phyloP scores from a whole-genome alignment of 2,329 filamentous ascomycete genomes.

The Talaromyces sp. region DNA sequence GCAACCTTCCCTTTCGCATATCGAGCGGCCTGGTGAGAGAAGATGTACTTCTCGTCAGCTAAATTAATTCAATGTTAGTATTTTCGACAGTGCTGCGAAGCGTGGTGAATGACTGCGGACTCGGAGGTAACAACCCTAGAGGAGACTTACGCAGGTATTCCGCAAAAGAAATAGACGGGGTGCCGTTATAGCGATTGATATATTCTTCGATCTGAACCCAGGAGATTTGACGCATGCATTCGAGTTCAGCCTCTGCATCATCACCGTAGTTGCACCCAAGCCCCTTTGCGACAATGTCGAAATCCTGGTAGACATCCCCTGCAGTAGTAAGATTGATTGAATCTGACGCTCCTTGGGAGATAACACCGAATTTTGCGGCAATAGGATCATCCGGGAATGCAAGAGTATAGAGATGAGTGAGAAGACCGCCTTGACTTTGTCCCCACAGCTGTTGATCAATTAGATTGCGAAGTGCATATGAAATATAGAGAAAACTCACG shows the following conservation, averaged over 20 bases:
- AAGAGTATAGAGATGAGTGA: slow-evolving; percentile 27
- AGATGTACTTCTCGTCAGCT: slow-evolving; percentile 32
- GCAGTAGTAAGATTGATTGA: slow-evolving; percentile 9
- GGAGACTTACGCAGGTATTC: slow-evolving; percentile 12
- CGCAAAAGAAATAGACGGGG: slow-evolving; percentile 24
- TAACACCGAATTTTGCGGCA: slow-evolving; percentile 21
- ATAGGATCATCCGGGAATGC: slow-evolving; percentile 31
- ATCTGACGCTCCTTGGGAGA: slow-evolving; percentile 10
- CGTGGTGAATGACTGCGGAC: too few relatives aligned
- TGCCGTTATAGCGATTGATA: slow-evolving; percentile 27
- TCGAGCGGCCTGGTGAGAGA: slow-evolving; percentile 29
- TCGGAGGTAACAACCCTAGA: too few relatives aligned
- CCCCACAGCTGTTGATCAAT: slow-evolving; percentile 20
- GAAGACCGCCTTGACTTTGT: slow-evolving; percentile 28
- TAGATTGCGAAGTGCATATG: neutral
- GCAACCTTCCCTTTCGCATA: slow-evolving; percentile 18
- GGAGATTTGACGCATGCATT: slow-evolving; percentile 32
- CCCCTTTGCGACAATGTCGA: slow-evolving; percentile 32
- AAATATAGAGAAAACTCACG: slow-evolving; percentile 6
- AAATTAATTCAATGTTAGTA: neutral
- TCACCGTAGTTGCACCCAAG: slow-evolving; percentile 30
- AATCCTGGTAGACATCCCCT: slow-evolving; percentile 26
- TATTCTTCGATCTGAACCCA: slow-evolving; percentile 30
- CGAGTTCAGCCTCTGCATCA: slow-evolving; percentile 26
- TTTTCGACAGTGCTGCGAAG: too few relatives aligned